phyloP scores from a whole-genome alignment of 345 rosid genomes.

The Clausena lansium region DNA sequence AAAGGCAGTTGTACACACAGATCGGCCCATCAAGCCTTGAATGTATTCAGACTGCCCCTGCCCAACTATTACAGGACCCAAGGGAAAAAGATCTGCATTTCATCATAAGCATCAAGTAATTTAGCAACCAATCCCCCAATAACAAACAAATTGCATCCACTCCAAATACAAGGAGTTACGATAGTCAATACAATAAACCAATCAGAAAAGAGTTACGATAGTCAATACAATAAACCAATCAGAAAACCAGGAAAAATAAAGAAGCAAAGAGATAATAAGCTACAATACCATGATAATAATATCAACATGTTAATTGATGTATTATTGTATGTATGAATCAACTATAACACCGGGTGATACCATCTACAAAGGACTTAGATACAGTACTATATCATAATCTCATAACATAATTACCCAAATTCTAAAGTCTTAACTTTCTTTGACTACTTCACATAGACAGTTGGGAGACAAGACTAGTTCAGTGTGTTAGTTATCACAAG shows the following conservation, averaged over 20 bases:
- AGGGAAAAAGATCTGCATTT: neutral
- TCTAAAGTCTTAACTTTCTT: neutral
- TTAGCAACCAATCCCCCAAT: neutral
- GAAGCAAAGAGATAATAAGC: neutral
- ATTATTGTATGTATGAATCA: neutral
- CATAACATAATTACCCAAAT: neutral
- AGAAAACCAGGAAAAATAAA: neutral
- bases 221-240: neutral
- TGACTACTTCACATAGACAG: neutral
- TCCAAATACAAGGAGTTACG: no score
- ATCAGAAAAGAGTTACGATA: neutral
- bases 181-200: neutral
- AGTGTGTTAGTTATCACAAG: no score
- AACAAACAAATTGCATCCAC: neutral
- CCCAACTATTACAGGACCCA: neutral
- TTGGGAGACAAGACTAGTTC: neutral
- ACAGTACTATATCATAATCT: neutral
- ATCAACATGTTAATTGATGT: neutral
- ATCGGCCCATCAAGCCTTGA: neutral
- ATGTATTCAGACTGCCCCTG: neutral
- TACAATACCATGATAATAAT: neutral
- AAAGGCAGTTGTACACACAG: neutral
- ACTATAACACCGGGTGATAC: neutral
- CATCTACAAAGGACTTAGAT: neutral
- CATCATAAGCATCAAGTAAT: neutral